These are phyloP conservation scores for Saraca asoca DNA, from an alignment of 331 rosid species.

Conservation along the genomic window DNA sequence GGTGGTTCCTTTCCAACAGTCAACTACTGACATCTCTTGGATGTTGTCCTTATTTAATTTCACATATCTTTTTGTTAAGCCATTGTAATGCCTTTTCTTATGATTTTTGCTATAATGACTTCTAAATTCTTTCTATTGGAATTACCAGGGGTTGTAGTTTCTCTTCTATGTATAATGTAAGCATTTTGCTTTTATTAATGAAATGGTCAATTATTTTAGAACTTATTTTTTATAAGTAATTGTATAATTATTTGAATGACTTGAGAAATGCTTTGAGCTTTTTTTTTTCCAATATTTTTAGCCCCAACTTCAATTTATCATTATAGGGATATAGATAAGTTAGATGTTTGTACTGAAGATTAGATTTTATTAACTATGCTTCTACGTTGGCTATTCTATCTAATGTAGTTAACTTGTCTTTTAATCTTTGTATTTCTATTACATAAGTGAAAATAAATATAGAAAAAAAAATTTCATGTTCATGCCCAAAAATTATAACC, in stretches of 20 bases:
- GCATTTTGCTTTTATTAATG: slow-evolving; percentile 55
- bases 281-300: slow-evolving; percentile 84
- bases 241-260: slow-evolving; percentile 43
- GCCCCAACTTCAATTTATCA: slow-evolving; percentile 61
- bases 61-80: too few species aligned
- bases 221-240: slow-evolving; percentile 52
- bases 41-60: too few species aligned
- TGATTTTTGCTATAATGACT: too few species aligned
- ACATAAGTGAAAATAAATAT: slow-evolving; percentile 21
- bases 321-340: not conserved
- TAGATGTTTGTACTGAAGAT: slow-evolving; percentile 5
- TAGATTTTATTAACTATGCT: slow-evolving; percentile 76
- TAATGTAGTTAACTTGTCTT: slow-evolving; percentile 72
- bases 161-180: too few species aligned
- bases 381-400: slow-evolving; percentile 96
- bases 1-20: too few species aligned
- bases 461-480: not conserved
- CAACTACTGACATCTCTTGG: too few species aligned
- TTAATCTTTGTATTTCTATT: slow-evolving; percentile 88
- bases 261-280: slow-evolving; percentile 60
- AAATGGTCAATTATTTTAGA: slow-evolving; percentile 70
- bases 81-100: too few species aligned
- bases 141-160: too few species aligned
- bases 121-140: too few species aligned
- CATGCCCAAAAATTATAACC: slow-evolving; percentile 14